Evolutionary conservation across 345 rosid genomes (phyloP).

Genomic region (Pistacia atlantica): DNA sequence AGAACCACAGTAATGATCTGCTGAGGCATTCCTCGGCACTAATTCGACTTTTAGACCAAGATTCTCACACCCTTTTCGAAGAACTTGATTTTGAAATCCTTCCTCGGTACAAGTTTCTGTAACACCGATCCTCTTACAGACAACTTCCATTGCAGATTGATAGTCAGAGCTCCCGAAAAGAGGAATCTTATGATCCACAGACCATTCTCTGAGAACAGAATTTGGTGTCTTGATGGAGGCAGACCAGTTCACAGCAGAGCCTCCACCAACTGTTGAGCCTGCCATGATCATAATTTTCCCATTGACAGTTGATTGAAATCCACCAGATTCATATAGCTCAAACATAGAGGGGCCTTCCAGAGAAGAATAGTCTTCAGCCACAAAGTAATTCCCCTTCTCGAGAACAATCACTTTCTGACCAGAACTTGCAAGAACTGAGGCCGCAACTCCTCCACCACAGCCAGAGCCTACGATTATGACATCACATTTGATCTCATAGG

Average conservation of each 20-base stretch:
- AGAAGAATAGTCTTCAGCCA: slow-evolving; percentile 48
- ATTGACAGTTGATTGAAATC: slow-evolving; percentile 42
- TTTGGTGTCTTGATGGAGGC: slow-evolving; percentile 58
- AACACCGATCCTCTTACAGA: slow-evolving; percentile 53
- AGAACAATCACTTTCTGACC: slow-evolving; percentile 62
- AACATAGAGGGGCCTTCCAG: slow-evolving; percentile 67
- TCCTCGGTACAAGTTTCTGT: slow-evolving; percentile 44
- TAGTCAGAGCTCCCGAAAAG: slow-evolving; percentile 44
- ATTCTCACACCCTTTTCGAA: slow-evolving; percentile 65
- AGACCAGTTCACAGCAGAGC: slow-evolving; percentile 70
- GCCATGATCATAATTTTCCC: slow-evolving; percentile 51
- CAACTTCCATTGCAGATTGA: slow-evolving; percentile 52
- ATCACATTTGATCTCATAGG: slow-evolving; percentile 58
- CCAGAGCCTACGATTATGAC: slow-evolving; percentile 66
- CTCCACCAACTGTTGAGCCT: slow-evolving; percentile 71
- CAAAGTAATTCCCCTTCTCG: slow-evolving; percentile 75
- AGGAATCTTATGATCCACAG: slow-evolving; percentile 42
- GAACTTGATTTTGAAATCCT: slow-evolving; percentile 69
- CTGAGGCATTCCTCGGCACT: slow-evolving; percentile 53
- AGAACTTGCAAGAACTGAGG: slow-evolving; percentile 62
- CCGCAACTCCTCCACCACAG: slow-evolving; percentile 78
- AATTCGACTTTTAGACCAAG: slow-evolving; percentile 52
- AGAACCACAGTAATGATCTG: slow-evolving; percentile 62
- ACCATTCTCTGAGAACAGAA: slow-evolving; percentile 58
- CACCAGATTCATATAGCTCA: slow-evolving; percentile 53